These are phyloP conservation scores for Collybia nuda DNA, from an alignment of 768 basidiomycete genomes.

Conservation along the genomic window DNA sequence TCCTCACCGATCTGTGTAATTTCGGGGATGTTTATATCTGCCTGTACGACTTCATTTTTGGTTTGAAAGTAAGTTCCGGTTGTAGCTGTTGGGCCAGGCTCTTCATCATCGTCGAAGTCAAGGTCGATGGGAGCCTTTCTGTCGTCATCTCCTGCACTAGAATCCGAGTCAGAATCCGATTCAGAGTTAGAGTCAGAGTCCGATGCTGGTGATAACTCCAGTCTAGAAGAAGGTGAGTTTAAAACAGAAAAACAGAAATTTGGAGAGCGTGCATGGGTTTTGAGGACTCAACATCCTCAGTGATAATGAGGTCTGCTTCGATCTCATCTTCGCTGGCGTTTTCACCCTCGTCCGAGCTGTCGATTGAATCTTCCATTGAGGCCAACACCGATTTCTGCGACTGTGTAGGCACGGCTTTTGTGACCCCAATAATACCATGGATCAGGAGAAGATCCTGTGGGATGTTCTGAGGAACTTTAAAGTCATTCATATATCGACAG, in stretches of 20 bases:
- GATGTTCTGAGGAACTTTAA: conserved; percentile 60
- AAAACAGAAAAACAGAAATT: conserved; percentile 4
- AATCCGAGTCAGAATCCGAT: conserved; percentile 41
- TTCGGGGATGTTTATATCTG: conserved; percentile 59
- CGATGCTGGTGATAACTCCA: conserved; percentile 8
- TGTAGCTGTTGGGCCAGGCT: conserved; percentile 35
- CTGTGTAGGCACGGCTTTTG: not conserved
- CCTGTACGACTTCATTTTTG: conserved; percentile 68
- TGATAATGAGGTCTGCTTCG: conserved; percentile 54
- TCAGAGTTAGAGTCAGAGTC: conserved; percentile 28
- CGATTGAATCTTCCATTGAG: conserved; percentile 44
- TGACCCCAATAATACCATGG: conserved; percentile 55
- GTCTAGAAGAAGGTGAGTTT: conserved; percentile 11
- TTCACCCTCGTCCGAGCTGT: conserved; percentile 49
- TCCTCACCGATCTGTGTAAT: conserved; percentile 59
- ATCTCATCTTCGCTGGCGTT: conserved; percentile 72
- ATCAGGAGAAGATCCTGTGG: conserved; percentile 80
- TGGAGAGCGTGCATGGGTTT: conserved; percentile 18
- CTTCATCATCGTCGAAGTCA: conserved; percentile 60
- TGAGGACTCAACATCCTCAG: conserved; percentile 38
- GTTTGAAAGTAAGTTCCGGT: conserved; percentile 54
- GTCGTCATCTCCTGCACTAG: conserved; percentile 23
- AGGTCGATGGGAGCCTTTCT: conserved; percentile 18
- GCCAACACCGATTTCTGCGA: conserved; percentile 4
- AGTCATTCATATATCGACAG: conserved; percentile 34